Evolutionary conservation across 2,329 filamentous ascomycete species (phyloP).

Genomic region (Colletotrichum phormii): DNA sequence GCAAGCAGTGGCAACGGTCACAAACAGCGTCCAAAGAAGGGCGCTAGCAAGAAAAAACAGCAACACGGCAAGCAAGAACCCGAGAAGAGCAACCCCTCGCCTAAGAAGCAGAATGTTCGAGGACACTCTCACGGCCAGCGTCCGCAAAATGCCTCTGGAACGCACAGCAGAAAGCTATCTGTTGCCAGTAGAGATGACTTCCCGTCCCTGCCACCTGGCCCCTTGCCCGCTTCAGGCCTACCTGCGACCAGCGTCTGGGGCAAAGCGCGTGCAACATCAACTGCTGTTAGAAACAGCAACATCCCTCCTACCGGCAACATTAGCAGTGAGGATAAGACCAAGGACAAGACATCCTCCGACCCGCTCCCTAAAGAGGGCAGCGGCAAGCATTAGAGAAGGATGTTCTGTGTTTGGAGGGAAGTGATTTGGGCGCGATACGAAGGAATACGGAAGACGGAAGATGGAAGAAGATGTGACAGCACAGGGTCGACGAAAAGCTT

Average conservation of each 20-base stretch:
- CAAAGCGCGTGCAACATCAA: neutral
- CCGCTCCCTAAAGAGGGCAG: neutral
- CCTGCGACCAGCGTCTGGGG: conserved; percentile 15
- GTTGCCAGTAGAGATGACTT: conserved; percentile 40
- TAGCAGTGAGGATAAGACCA: neutral
- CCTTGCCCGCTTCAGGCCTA: neutral
- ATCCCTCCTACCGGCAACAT: neutral
- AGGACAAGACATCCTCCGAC: neutral
- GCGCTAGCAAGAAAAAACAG: conserved; percentile 25
- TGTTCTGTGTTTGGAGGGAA: neutral
- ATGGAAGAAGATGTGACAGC: neutral
- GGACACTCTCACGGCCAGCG: neutral
- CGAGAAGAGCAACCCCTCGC: conserved; percentile 13
- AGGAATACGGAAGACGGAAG: neutral
- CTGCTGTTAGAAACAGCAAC: neutral
- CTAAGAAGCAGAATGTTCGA: conserved; percentile 23
- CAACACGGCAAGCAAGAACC: conserved; percentile 13
- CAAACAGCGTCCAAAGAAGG: conserved; percentile 15
- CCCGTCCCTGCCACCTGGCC: conserved; percentile 39
- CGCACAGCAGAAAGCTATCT: neutral
- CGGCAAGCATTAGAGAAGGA: conserved; percentile 8
- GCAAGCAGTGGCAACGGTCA: neutral
- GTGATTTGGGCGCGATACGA: neutral
- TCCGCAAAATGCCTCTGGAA: neutral
- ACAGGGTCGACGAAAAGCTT: neutral